Base-by-base conservation (phyloP, 208 protist species). In the Crithidia fasciculata region DNA sequence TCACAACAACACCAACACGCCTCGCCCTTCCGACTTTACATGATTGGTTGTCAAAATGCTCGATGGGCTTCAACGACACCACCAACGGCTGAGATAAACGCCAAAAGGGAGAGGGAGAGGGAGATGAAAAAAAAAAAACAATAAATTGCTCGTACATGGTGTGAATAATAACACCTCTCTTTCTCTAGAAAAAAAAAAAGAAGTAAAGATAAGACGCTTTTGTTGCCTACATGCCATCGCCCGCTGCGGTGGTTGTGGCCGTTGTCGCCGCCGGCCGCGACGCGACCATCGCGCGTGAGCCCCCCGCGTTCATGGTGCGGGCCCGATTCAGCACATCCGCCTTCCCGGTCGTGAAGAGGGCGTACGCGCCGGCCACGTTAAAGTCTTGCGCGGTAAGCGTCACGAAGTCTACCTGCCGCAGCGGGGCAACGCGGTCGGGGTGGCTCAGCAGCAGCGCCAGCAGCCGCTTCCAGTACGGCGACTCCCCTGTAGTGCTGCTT, bases 391-490 rank as follows among this genome's bases (percentile, higher is more conserved):
- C 73, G 15, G 92, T 89, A 43, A 96, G 79, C 5, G 87, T 88
- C 16, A 96, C 92, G 58, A 94, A 93, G 71, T 96, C 92, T 0
- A 96, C 58, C 75, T 89, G 84, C 49, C 81, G 74, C 69, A 96
- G 78, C 69, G 64, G 72, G 12, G 87, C 86, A 10, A 71, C 75
- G 7, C 89, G 83, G 8, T 66, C 65, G 4, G 87, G 89, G 68
- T 85, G 69, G 43, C 81, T 13, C 53, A 96, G 43, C 55, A 96
- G 66, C 64, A 82, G 68, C 36, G 81, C 47, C 10, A 96, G 78
- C 52, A 85, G 62, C 41, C 49, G 59, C 53, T 72, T 82, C 89
- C 88, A 91, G 81, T 96, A 96, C 16, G 78, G 41, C 28, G 80
- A 76, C 60, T 84, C 79, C 8, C 74, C 74, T 8, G 28, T 45